Conservation (phyloP, 2,329 filamentous ascomycete species). For the Aureobasidium sp. region DNA sequence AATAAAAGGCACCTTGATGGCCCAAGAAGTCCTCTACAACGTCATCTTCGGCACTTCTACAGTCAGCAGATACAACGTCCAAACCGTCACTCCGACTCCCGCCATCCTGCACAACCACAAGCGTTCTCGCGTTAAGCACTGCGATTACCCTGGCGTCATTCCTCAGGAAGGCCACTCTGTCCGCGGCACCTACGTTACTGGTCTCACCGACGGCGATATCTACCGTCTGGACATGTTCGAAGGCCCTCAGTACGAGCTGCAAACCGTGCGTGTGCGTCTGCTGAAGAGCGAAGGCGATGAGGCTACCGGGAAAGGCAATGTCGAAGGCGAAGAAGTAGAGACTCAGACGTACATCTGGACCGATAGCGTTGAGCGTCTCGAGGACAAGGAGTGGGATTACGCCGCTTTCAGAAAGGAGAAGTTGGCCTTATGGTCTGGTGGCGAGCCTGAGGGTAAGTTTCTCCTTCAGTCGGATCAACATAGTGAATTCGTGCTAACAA, state of each 20-base stretch:
- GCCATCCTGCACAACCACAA: slow-evolving; percentile 68
- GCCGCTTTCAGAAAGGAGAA: slow-evolving; percentile 73
- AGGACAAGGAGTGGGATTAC: slow-evolving; percentile 79
- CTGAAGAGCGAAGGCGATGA: slow-evolving; percentile 20
- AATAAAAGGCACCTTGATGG: slow-evolving; percentile 56
- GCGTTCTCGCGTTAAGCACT: slow-evolving; percentile 57
- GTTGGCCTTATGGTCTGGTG: slow-evolving; percentile 50
- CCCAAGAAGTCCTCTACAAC: slow-evolving; percentile 74
- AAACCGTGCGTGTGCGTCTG: slow-evolving; percentile 29
- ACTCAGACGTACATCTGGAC: slow-evolving; percentile 46
- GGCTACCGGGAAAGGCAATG: slow-evolving; percentile 19
- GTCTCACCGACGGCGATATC: slow-evolving; percentile 70
- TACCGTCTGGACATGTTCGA: slow-evolving; percentile 73
- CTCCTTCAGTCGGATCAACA: background rate
- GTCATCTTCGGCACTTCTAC: slow-evolving; percentile 61
- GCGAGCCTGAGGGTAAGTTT: slow-evolving; percentile 23
- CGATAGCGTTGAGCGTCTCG: slow-evolving; percentile 42
- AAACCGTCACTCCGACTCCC: slow-evolving; percentile 56
- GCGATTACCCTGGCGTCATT: slow-evolving; percentile 76
- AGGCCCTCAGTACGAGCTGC: slow-evolving; percentile 60
- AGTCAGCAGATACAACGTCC: slow-evolving; percentile 33
- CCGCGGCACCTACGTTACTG: slow-evolving; percentile 66
- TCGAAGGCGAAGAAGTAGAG: slow-evolving; percentile 33
- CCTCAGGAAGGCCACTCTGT: slow-evolving; percentile 41
- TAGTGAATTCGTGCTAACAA: background rate